Base-by-base conservation (phyloP, 257 asterid genomes). In the Nicotiana otophora region DNA sequence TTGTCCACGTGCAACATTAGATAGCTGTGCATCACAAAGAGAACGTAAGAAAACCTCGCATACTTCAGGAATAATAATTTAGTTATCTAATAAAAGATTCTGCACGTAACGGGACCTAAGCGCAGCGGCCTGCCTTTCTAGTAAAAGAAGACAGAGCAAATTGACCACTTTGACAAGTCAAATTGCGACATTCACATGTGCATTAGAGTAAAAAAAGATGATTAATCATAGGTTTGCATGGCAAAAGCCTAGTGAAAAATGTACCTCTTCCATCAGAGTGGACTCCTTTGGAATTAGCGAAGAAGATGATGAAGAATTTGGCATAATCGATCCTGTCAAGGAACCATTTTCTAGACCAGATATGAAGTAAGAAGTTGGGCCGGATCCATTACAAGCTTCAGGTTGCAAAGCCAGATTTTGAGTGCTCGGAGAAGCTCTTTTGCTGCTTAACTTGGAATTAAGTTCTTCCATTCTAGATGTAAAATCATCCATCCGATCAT, bases 401-500 rank as follows among this genome's bases (percentile, higher is more conserved):
- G 90, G 85, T 85, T 85, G 95, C 78, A 85, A 53, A 34, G 90
- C 81, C 57, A 83, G 82, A 84, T 86, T 91, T 82, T 88, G 96
- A 62, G 91, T 63, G 83, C 89, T 88, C 28, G 93, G 95, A 51
- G 94, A 88, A 42, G 82, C 77, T 80, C 82, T 85, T 85, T 87
- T 90, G 81, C 87, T 87, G n/a, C 84, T 82, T 82, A 97, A 72
- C 91, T 92, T 93, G 42, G 95, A 86, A 85, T 87, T 97, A 57
- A 97, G 87, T 86, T 92, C 98, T 82, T 95, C 98, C 51, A 97
- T 84, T 58, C 86, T 86, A 80, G 90, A 88, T 28, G 98, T 93
- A 87, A 95, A 93, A 72, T 95, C 98, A 82, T 97, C 97, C 93
- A 97, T 91, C 69, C 99, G 89, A 82, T 93, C 97, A 58, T 92